Conservation (phyloP, 2,329 filamentous ascomycete genomes). For the Phoma sp. region DNA sequence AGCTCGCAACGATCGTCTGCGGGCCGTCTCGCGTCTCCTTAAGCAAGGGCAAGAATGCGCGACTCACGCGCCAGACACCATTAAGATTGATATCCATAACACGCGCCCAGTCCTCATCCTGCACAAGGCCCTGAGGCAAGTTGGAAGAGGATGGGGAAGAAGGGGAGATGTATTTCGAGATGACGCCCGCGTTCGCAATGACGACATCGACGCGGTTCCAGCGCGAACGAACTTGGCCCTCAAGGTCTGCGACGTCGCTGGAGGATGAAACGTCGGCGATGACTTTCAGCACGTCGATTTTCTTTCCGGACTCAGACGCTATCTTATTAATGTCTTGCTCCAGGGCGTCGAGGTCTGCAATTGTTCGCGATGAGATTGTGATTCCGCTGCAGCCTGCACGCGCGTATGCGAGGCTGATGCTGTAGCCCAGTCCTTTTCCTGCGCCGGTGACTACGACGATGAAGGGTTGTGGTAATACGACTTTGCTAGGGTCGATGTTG, state of each 20-base stretch:
- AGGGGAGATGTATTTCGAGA: conserved; percentile 20
- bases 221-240: conserved; percentile 8
- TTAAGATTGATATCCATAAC: conserved; percentile 30
- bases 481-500: conserved; percentile 52
- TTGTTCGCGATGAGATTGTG: conserved; percentile 49
- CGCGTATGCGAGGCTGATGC: conserved; percentile 61
- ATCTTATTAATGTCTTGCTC: conserved; percentile 12
- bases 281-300: conserved; percentile 37
- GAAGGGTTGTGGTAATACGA: conserved; percentile 24
- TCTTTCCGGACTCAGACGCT: background rate
- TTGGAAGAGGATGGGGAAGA: conserved; percentile 2
- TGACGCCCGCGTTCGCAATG: conserved; percentile 31
- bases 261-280: conserved; percentile 21
- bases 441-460: conserved; percentile 61
- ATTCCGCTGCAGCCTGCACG: conserved; percentile 60
- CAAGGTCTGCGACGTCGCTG: conserved; percentile 10
- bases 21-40: conserved; percentile 8
- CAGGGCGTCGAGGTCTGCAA: conserved; percentile 19
- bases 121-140: conserved; percentile 22
- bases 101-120: conserved; percentile 27
- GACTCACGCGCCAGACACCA: conserved; percentile 23
- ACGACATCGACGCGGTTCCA: conserved; percentile 26
- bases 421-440: conserved; percentile 60
- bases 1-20: conserved; percentile 23
- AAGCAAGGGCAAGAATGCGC: conserved; percentile 27